Base-by-base conservation (phyloP, 352 stramenopile species). In the Globisporangium canariense region DNA sequence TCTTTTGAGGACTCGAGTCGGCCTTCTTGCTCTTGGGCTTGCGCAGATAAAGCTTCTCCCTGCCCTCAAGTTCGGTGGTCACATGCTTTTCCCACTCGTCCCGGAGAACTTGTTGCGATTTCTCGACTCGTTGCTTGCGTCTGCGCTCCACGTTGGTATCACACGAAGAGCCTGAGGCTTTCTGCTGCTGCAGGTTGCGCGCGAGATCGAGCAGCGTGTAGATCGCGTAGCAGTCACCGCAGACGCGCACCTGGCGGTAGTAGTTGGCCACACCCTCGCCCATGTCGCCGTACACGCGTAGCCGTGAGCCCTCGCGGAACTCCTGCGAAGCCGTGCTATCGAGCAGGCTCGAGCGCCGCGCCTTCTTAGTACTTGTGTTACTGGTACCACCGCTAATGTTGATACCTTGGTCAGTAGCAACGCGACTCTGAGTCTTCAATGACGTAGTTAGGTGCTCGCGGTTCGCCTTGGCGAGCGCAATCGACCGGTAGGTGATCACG, bases 231-330 rank as follows among this genome's bases (percentile, higher is more conserved):
- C 92, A 98, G 58, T 89, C 74, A 16, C 36, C 34, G 59, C 92
- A 97, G 10, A 98, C 91, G 16, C 82, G 74, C 30, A 97, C 83
- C 50, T 94, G 79, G 25, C 85, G 78, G 60, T 97, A 97, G 54
- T 89, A 89, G 52, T 89, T 93, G 8, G 84, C 77, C 2, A 86
- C 68, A 22, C 76, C 70, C 13, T 88, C 81, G 9, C 61, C 56
- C 56, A 89, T 66, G 41, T 86, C 78, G 16, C 78, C 78, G 36
- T 78, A 87, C 28, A 87, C 64, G 2, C 79, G 77, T 6, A 75
- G 64, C 8, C 81, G 72, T 1, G 78, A 88, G 38, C 69, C 74
- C 51, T 83, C 71, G 5, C 79, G 81, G 51, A 88, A 68, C 30
- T 85, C 69, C 55, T 83, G 77, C 20, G 82, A 70, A 34, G 83